Evolutionary conservation across 106 monocot species (phyloP).

Genomic region (Triglochin maritima): DNA sequence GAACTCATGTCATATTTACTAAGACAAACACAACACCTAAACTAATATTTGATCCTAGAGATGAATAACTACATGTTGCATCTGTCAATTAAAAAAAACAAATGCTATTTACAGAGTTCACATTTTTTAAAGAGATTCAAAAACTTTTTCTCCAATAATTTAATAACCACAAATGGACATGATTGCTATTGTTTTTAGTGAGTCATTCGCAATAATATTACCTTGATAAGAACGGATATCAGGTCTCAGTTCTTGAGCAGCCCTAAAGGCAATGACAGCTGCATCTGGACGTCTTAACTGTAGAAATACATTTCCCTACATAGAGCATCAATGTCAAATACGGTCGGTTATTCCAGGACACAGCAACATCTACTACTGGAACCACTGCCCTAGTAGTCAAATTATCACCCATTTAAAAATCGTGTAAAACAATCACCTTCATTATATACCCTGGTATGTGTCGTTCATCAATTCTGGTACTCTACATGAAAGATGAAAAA

Average conservation of each 20-base stretch:
- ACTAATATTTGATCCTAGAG: no score
- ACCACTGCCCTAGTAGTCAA: not conserved
- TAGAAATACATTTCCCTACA: constrained; percentile 71
- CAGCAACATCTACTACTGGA: not conserved
- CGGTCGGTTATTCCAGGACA: not conserved
- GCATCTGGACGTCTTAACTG: constrained; percentile 69
- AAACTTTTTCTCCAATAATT: no score
- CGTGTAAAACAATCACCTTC: constrained; percentile 44
- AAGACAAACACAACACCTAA: no score
- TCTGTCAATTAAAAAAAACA: no score
- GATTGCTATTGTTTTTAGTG: no score
- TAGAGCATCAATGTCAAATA: constrained; percentile 3
- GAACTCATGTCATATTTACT: no score
- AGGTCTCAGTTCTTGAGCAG: constrained; percentile 77
- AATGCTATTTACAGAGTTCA: no score
- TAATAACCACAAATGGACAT: no score
- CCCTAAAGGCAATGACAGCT: constrained; percentile 79
- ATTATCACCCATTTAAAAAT: not conserved
- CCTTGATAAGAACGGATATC: constrained; percentile 96
- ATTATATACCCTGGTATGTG: constrained; percentile 83
- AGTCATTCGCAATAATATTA: constrained; percentile 1
- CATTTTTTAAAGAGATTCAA: no score
- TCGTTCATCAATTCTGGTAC: constrained; percentile 78
- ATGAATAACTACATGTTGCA: no score
- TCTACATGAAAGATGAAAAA: constrained; percentile 37